Evolutionary conservation across 495 filamentous ascomycete genomes (phyloP), one percentile per base, ranked within the genome.

Genomic region (Polyplosphaeria fusca): DNA sequence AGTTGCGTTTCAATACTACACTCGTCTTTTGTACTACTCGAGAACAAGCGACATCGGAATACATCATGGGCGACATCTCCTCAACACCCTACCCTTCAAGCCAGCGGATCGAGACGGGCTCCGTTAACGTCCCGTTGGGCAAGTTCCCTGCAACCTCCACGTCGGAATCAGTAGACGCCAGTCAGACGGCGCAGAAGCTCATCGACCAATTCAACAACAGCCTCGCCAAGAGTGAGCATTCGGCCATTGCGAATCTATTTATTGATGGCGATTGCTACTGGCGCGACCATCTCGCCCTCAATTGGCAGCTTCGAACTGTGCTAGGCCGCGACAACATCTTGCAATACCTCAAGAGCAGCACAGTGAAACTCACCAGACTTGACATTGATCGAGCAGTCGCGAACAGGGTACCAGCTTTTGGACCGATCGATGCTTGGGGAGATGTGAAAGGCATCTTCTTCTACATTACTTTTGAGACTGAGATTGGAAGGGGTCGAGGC

Each of bases 271-370:
- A 62, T 4, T 50, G 54, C 37, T 69, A 53, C 27, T 68, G 59
- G 62, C 66, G 68, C 19, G 68, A 70, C 42, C 60, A 67, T 35
- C 60, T 70, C 7, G 58, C 52, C 14, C 44, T 65, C 14, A 25
- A 47, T 1, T 70, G 66, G 68, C 57, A 67, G 18, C 56, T 64
- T 12, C 60, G 59, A 7, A 70, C 66, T 2, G n/a, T 68, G 5
- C 52, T 61, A 37, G 60, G 57, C 13, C 1, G 38, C 11, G 14
- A 32, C 12, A 53, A 47, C 2, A 65, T 68, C 37, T n/a, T 18
- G 5, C 23, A 47, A 11, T 60, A 44, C 14, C 46, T 65, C 28
- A 12, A 57, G 11, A n/a, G 22, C 2, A 54, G 49, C 18, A 27
- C 16, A 18, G 46, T 28, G 5, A 24, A 28, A 1, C 27, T 52